Percentiles rank a stretch among this genome's conserved stretches.
Conservation (phyloP, 2,329 filamentous ascomycete genomes). For the Penicillium aurantiogriseum region DNA sequence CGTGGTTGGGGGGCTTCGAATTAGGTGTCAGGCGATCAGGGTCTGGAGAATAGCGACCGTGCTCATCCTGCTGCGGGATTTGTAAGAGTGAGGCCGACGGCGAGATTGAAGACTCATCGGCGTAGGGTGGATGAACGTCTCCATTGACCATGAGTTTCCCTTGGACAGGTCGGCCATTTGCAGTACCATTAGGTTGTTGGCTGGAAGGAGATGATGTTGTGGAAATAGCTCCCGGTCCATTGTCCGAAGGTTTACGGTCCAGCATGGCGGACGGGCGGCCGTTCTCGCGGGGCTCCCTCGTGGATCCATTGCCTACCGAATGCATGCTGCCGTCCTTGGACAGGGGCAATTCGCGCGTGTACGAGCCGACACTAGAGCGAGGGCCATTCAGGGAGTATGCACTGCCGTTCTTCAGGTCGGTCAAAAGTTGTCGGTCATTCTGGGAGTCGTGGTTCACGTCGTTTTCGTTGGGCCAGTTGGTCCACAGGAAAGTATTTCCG, state of each 20-base stretch:
- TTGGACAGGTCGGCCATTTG: slow-evolving; percentile 25
- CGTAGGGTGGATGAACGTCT: slow-evolving; percentile 29
- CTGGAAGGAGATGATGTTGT: slow-evolving; percentile 23
- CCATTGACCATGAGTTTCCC: slow-evolving; percentile 33
- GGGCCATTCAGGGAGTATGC: slow-evolving; percentile 62
- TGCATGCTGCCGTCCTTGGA: slow-evolving; percentile 51
- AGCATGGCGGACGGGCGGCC: slow-evolving; percentile 29
- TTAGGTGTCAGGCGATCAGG: slow-evolving; percentile 30
- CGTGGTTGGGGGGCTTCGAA: slow-evolving; percentile 32
- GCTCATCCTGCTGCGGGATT: slow-evolving; percentile 35
- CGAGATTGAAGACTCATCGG: slow-evolving; percentile 31
- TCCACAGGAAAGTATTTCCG: slow-evolving; percentile 49
- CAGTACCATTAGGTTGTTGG: slow-evolving; percentile 31
- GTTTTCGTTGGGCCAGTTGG: slow-evolving; percentile 43
- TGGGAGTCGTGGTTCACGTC: slow-evolving; percentile 42
- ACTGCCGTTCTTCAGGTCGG: slow-evolving; percentile 51
- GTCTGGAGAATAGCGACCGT: slow-evolving; percentile 33
- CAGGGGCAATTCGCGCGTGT: slow-evolving; percentile 41
- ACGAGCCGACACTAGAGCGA: slow-evolving; percentile 47
- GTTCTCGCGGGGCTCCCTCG: slow-evolving; percentile 34
- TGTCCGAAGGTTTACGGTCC: slow-evolving; percentile 33
- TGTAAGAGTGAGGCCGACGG: slow-evolving; percentile 34
- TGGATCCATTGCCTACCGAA: slow-evolving; percentile 39
- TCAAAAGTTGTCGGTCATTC: slow-evolving; percentile 41
- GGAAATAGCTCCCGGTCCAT: slow-evolving; percentile 28